Conservation (phyloP, 306 rosid genomes). For the Trifolium dubium region DNA sequence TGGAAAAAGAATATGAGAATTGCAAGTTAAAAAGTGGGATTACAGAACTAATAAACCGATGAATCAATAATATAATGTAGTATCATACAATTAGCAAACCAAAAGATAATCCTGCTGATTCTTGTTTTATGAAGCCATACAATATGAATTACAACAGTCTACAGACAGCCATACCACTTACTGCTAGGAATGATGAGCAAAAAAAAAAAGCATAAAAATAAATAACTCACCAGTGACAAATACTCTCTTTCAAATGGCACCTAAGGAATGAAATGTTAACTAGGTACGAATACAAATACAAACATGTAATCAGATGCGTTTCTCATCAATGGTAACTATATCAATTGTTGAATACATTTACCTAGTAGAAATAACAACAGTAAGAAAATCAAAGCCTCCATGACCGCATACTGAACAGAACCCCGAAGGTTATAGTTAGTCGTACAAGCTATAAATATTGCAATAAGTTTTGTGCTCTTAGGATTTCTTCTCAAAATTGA, state of each 20-base stretch:
- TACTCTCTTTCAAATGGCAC: constrained; percentile 1
- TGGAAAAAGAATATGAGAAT: not conserved
- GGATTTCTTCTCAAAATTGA: constrained; percentile 27
- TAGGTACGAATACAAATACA: constrained; percentile 24
- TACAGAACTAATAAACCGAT: not conserved
- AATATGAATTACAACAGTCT: too few relatives aligned
- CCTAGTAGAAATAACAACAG: constrained; percentile 21
- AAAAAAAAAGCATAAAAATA: constrained; percentile 16
- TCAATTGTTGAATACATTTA: constrained; percentile 26
- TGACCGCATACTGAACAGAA: constrained; percentile 2
- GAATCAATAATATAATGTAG: not conserved
- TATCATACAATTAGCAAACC: not conserved
- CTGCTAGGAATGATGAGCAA: not conserved
- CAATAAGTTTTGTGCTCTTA: constrained; percentile 16
- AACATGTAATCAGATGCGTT: constrained; percentile 21
- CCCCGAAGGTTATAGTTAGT: constrained; percentile 21
- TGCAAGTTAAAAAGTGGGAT: not conserved
- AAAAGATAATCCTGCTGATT: not conserved
- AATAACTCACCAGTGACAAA: constrained; percentile 10
- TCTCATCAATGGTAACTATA: constrained; percentile 22
- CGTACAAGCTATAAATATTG: constrained; percentile 20
- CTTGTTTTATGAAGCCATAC: not conserved
- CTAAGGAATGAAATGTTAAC: constrained; percentile 11
- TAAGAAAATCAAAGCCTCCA: constrained; percentile 1
- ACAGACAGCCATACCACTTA: too few relatives aligned